Percentiles rank a stretch among this genome's conserved stretches.
Evolutionary conservation across 2,329 filamentous ascomycete genomes (phyloP).

Genomic region (Ascochyta fabae): DNA sequence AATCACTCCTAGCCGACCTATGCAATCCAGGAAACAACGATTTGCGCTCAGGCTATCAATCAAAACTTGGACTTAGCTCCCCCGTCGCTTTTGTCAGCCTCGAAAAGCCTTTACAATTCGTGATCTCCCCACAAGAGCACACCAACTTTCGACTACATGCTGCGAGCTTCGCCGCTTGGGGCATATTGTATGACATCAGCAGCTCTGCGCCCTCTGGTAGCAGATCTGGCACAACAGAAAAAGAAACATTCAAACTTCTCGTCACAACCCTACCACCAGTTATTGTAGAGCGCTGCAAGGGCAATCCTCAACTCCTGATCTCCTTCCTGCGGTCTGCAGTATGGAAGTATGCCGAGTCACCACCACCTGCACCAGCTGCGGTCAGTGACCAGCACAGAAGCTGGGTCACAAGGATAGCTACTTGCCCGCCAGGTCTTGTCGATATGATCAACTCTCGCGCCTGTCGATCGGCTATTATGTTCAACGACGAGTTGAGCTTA

Average conservation of each 20-base stretch:
- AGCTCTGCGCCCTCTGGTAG: neutral
- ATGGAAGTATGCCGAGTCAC: conserved; percentile 62
- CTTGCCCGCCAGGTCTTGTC: conserved; percentile 76
- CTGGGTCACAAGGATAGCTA: conserved; percentile 70
- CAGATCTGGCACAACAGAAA: conserved; percentile 6
- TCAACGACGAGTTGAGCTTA: conserved; percentile 71
- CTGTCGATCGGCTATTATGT: conserved; percentile 84
- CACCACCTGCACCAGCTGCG: conserved; percentile 2
- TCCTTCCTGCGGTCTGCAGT: conserved; percentile 77
- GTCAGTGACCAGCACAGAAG: conserved; percentile 13
- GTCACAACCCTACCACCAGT: conserved; percentile 70
- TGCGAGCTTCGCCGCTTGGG: conserved; percentile 73
- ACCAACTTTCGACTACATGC: conserved; percentile 62
- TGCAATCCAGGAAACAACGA: conserved; percentile 43
- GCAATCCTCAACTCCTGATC: conserved; percentile 74
- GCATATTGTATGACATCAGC: conserved; percentile 69
- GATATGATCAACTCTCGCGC: conserved; percentile 78
- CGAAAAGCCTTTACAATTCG: conserved; percentile 66
- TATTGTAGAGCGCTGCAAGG: conserved; percentile 77
- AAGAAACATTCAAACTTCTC: conserved; percentile 44
- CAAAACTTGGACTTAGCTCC: conserved; percentile 41
- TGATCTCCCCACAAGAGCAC: conserved; percentile 67
- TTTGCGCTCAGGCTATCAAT: conserved; percentile 26
- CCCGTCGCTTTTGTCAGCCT: conserved; percentile 46
- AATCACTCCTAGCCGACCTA: conserved; percentile 69